Base-by-base conservation (phyloP, 352 stramenopile genomes). In the Phytophthora macrochlamydospora region DNA sequence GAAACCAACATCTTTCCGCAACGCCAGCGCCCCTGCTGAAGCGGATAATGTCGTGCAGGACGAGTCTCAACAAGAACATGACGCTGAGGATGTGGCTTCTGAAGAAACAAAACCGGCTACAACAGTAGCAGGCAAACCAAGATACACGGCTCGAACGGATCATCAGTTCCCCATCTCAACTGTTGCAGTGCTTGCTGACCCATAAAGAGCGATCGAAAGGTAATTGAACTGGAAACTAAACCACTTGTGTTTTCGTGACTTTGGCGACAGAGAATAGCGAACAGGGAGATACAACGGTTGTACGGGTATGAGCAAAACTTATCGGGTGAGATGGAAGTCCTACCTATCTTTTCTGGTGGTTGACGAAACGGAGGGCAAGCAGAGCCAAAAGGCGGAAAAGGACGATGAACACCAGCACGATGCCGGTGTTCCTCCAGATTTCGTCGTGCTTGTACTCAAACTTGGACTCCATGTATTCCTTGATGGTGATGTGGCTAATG, bases 91-190 rank as follows among this genome's bases (percentile, higher is more conserved):
- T 48, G 51, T 29, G 52, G 33, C 52, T 18, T 12, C 45, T 29
- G 40, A 49, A 54, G 29, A 18, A 28, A 59, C 62, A 56, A 12
- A 52, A 7, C 6, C 45, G 4, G 5, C 37, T 13, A n/a, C 56
- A 24, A 29, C 52, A 14, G 40, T 40, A 40, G 35, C 35, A 9
- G 18, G 18, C 18, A 84, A 87, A 60, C 74, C 72, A 3, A 68
- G 78, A 63, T 87, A 84, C 71, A 79, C 73, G 8, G 81, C 73
- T 12, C 73, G 81, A 18, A 83, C 78, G 62, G 82, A 93, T 66
- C 65, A 75, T 37, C 72, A 79, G 43, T 93, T 95, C 56, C 87
- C 87, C 9, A 92, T 93, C 33, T 95, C 87, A 30, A 95, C 81
- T 14, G 70, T 95, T 38, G 76, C 71, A 32, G 81, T 93, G 37